A percentile compares a stretch with the other conserved stretches of the same genome.
These are phyloP conservation scores for Kalmanozyma brasiliensis DNA, from an alignment of 1,284 basidiomycete species.

Conservation along the genomic window DNA sequence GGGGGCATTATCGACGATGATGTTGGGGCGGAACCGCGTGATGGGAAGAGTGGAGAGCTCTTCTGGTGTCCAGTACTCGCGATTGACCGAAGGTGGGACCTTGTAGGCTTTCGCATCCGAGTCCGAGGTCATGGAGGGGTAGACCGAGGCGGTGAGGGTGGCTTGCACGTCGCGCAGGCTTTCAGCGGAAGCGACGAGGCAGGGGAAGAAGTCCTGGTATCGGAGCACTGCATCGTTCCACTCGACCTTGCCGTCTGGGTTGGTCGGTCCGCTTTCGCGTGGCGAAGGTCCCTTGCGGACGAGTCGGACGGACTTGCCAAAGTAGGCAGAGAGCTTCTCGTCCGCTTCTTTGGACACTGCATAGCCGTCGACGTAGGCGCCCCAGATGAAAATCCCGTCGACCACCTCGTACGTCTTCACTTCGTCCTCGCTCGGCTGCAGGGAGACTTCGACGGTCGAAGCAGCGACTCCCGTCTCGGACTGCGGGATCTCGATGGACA, in stretches of 20 bases:
- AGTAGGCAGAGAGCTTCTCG: constrained; percentile 52
- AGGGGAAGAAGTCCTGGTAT: constrained; percentile 59
- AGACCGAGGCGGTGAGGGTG: constrained; percentile 54
- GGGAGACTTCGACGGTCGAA: constrained; percentile 29
- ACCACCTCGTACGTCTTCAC: constrained; percentile 49
- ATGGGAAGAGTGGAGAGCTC: constrained; percentile 48
- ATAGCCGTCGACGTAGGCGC: constrained; percentile 53
- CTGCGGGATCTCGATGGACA: constrained; percentile 56
- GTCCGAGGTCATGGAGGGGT: constrained; percentile 18
- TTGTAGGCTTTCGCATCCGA: constrained; percentile 27
- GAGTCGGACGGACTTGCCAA: constrained; percentile 55
- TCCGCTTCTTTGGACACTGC: constrained; percentile 57
- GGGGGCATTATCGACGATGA: constrained; percentile 46
- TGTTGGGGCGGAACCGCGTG: constrained; percentile 60
- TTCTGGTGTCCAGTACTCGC: constrained; percentile 59
- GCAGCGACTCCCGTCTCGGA: constrained; percentile 36
- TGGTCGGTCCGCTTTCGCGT: constrained; percentile 31
- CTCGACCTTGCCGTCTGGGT: constrained; percentile 38
- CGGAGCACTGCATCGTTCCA: constrained; percentile 37
- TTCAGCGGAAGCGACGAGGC: constrained; percentile 49
- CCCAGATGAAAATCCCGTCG: constrained; percentile 58
- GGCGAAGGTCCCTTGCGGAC: constrained; percentile 56
- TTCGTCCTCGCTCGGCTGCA: constrained; percentile 43
- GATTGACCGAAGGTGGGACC: constrained; percentile 41
- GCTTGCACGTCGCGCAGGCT: constrained; percentile 53